Base-by-base conservation (phyloP, 2,329 filamentous ascomycete species). In the Colletotrichum chlorophyti region DNA sequence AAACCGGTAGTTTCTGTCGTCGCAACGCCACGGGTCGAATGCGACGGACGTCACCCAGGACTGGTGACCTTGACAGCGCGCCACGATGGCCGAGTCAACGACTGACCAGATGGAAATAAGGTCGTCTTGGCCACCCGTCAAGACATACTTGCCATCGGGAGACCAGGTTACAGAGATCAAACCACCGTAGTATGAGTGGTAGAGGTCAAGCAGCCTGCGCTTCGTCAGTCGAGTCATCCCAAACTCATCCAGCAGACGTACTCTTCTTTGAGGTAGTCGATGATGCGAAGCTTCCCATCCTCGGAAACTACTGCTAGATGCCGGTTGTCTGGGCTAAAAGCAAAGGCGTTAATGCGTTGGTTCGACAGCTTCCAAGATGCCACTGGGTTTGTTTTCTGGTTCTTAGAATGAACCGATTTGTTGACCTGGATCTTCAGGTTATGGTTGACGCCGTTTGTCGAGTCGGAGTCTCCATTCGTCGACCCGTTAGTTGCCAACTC, bases 11-110 rank as follows among this genome's bases (percentile, higher is more conserved):
- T 92, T 98, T 66, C 90, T 87, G 70, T 96, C 92, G 69, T 99
- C 95, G 69, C 95, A 99, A 63, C 93, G 85, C 95, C 95, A 99
- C 0, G 93, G 93, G 71, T 99, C 95, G 71, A 98, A 99, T 4
- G 92, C 91, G 34, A 99, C 91, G 14, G 89, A 87, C 4, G 92
- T 93, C 1, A 99, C 93, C 93, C 93, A 99, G 5, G 93, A 97
- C 63, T 96, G 90, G 74, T 99, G 95, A 3, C 95, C 95, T 69
- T 96, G 92, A 71, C 95, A 98, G 62, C 95, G 86, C 15, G 94
- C 95, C 46, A 99, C 89, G 46, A 99, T 87, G 50, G 88, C 85
- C 41, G 86, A 87, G 68, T 98, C 95, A 35, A 87, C 83, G 32
- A 97, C 82, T 14, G 89, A 95, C 95, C 95, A 99, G 65, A 99